Conservation (phyloP, 345 rosid genomes). For the Eucalyptus viminalis region DNA sequence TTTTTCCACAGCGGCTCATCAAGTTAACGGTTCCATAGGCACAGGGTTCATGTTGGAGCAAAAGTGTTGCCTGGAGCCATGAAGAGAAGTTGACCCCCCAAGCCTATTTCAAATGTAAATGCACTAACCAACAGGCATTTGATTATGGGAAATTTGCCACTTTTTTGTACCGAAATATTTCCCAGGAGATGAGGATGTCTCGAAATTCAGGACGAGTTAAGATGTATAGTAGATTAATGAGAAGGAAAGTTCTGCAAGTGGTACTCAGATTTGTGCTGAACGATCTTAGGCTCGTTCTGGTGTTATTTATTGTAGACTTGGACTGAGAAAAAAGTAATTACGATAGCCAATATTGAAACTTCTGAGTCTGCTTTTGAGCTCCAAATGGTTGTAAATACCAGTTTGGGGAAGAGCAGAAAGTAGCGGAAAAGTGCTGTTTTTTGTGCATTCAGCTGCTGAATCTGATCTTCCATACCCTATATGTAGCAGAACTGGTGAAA, state of each 20-base stretch:
- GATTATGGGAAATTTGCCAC: background rate
- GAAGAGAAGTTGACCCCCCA: background rate
- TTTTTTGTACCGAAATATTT: background rate
- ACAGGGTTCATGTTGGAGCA: background rate
- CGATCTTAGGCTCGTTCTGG: background rate
- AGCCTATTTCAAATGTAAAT: background rate
- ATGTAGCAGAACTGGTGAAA: background rate
- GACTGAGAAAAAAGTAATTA: background rate
- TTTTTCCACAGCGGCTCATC: background rate
- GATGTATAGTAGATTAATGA: background rate
- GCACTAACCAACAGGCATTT: background rate
- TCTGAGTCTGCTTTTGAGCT: background rate
- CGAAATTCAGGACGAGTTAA: background rate
- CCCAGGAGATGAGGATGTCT: background rate
- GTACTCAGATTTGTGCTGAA: background rate
- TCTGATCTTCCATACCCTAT: background rate
- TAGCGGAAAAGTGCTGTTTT: background rate
- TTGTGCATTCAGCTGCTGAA: background rate
- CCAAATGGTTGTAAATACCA: background rate
- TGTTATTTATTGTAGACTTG: background rate
- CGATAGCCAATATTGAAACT: background rate
- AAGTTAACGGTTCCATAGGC: background rate
- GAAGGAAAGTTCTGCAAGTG: background rate
- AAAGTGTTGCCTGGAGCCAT: background rate
- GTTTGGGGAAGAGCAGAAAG: background rate